These are phyloP conservation scores for Yamadazyma membranifaciens DNA, from an alignment of 1,139 yeast genomes.

Conservation along the genomic window DNA sequence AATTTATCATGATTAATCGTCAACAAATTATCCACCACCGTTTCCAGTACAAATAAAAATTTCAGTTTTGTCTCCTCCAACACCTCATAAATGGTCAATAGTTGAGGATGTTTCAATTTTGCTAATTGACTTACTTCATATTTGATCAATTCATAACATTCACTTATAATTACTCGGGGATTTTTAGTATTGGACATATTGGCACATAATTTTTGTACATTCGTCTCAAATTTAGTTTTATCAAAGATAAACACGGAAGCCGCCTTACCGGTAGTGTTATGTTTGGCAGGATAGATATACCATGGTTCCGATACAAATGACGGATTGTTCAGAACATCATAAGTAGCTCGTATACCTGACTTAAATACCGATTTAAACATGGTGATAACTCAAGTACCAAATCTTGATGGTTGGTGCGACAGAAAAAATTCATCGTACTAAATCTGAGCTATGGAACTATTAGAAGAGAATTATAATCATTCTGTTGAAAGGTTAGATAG, in stretches of 20 bases:
- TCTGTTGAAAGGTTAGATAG: slow-evolving; percentile 68
- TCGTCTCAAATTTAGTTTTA: slow-evolving; percentile 69
- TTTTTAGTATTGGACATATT: slow-evolving; percentile 37
- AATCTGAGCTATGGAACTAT: slow-evolving; percentile 42
- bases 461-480: slow-evolving; percentile 53
- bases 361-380: slow-evolving; percentile 46
- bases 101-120: slow-evolving; percentile 83
- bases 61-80: slow-evolving; percentile 81
- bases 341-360: slow-evolving; percentile 71
- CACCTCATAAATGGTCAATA: slow-evolving; percentile 79
- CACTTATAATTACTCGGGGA: slow-evolving; percentile 37
- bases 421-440: not conserved
- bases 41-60: slow-evolving; percentile 82
- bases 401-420: not conserved
- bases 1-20: slow-evolving; percentile 42
- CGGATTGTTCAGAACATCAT: slow-evolving; percentile 72
- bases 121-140: slow-evolving; percentile 66
- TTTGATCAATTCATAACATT: slow-evolving; percentile 41
- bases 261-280: slow-evolving; percentile 51
- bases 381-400: not conserved
- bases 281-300: slow-evolving; percentile 82
- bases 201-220: slow-evolving; percentile 52
- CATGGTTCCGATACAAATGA: slow-evolving; percentile 80
- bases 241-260: slow-evolving; percentile 89
- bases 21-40: slow-evolving; percentile 59